Base-by-base conservation (phyloP, 257 asterid genomes). In the Solanum chiquidenum region DNA sequence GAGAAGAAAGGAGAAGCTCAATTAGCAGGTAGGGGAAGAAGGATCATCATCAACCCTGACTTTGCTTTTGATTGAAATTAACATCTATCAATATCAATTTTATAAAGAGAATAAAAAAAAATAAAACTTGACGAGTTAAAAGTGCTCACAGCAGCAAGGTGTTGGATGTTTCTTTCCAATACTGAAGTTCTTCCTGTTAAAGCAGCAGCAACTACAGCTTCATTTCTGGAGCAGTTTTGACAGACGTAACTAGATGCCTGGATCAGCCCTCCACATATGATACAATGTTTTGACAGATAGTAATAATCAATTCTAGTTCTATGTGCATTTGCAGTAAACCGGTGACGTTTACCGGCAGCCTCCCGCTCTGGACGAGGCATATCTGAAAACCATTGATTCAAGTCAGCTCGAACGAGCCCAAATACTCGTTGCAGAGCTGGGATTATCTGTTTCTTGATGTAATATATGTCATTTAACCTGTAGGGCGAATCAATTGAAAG, bases 321-420 rank as follows among this genome's bases (percentile, higher is more conserved):
- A 84, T 88, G 95, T 74, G 93, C 89, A 88, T 92, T 92, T 37
- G 91, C 89, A 79, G 88, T 91, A 82, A 87, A 66, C 34, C 91
- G 86, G 83, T 89, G 92, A 38, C 95, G 90, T 89, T 93, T 93
- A 58, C 94, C 94, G 55, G 90, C 90, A 83, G 94, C 73, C 92
- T 91, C 95, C 87, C 95, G 94, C 85, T 85, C 94, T 18, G 97
- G 94, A n/a, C 98, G 94, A 42, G 98, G 98, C 97, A 95, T 94
- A 49, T 92, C 98, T 55, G 93, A 86, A 89, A 94, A 94, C 99
- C 98, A 95, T 86, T 91, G 97, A 90, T 92, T 93, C 92, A 97
- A 87, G 90, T 97, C 98, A 76, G 96, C 98, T 88, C 96, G 96
- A 87, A 95, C 93, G 62, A 97, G 99, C 64, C 99, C 98, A 86